These are phyloP conservation scores for Salix viminalis DNA, from an alignment of 345 rosid species.

Conservation along the genomic window DNA sequence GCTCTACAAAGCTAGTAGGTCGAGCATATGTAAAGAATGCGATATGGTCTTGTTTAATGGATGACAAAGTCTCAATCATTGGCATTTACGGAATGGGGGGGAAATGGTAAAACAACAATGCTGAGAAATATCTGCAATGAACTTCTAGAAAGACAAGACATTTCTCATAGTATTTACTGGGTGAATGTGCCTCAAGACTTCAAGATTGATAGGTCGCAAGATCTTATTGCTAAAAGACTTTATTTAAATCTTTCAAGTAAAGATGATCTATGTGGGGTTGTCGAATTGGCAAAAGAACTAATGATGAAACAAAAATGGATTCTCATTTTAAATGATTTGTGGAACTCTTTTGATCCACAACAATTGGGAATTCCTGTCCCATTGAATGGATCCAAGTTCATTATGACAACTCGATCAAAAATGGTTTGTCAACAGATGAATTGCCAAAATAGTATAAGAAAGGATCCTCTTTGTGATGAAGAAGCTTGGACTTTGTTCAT, in stretches of 20 bases:
- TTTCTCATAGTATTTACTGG: neutral
- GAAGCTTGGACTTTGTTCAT: neutral
- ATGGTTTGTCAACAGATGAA: neutral
- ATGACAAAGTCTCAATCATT: neutral
- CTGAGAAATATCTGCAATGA: neutral
- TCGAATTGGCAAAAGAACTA: no score
- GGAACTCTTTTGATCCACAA: neutral
- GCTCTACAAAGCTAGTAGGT: neutral
- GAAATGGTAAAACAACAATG: conserved; percentile 5
- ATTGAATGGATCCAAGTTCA: neutral
- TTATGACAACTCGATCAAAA: neutral
- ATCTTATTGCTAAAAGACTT: neutral
- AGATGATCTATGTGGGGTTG: no score
- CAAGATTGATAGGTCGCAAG: neutral
- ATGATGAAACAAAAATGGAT: no score
- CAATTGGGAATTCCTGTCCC: neutral
- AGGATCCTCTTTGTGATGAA: neutral
- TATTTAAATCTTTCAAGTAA: neutral
- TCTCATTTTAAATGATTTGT: no score
- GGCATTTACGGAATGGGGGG: conserved; percentile 6
- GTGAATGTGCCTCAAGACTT: neutral
- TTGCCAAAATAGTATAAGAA: neutral
- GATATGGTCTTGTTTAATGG: neutral
- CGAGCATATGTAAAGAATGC: neutral
- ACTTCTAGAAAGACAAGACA: neutral